Conservation (phyloP, 2,329 filamentous ascomycete genomes). For the Arthrobotrys sinensis region DNA sequence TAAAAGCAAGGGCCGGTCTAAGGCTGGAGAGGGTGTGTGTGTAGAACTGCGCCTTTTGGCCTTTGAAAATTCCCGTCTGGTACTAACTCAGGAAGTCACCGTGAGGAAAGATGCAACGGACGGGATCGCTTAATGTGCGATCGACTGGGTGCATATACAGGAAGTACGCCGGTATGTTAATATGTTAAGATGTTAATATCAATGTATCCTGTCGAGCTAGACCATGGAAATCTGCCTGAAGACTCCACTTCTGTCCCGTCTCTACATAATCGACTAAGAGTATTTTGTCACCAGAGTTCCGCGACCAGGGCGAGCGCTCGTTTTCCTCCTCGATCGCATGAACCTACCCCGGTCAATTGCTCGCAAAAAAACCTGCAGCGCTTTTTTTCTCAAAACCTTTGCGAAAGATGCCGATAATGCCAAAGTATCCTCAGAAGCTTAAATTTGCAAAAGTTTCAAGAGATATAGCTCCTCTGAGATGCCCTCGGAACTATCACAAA, state of each 20-base stretch:
- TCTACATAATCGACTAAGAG: constrained; percentile 26
- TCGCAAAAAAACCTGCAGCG: constrained; percentile 42
- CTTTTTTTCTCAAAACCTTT: constrained; percentile 17
- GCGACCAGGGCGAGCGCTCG: constrained; percentile 47
- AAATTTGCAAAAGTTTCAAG: background rate
- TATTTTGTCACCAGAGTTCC: constrained; percentile 41
- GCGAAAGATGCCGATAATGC: constrained; percentile 32
- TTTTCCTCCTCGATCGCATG: constrained; percentile 57
- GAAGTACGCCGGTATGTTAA: constrained; percentile 44
- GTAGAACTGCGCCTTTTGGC: constrained; percentile 41
- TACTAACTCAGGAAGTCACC: background rate
- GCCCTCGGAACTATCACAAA: constrained; percentile 30
- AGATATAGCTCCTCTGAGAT: background rate
- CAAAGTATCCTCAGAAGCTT: constrained; percentile 15
- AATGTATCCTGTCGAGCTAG: constrained; percentile 43
- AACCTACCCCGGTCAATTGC: constrained; percentile 54
- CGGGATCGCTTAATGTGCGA: constrained; percentile 62
- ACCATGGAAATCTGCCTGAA: constrained; percentile 45
- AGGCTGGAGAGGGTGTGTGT: constrained; percentile 27
- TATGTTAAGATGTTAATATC: constrained; percentile 32
- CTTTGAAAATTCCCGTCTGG: constrained; percentile 11
- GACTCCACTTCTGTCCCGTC: constrained; percentile 61
- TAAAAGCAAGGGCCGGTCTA: constrained; percentile 46
- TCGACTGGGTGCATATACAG: constrained; percentile 61
- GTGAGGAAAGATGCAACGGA: constrained; percentile 56